phyloP scores from a whole-genome alignment of 2,329 filamentous ascomycete genomes.

The Penicillium sp. region DNA sequence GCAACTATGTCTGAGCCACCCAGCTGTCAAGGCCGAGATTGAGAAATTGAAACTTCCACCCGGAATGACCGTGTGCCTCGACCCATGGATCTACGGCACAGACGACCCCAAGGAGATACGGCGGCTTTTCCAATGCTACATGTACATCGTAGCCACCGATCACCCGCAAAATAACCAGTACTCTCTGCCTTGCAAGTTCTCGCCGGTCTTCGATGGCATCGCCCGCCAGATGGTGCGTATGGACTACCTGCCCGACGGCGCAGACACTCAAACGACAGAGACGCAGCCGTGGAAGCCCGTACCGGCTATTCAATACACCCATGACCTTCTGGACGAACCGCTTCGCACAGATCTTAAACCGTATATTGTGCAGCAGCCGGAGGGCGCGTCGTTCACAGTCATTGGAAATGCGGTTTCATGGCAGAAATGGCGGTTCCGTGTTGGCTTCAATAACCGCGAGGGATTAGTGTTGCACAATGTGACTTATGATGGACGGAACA shows the following conservation, averaged over 20 bases:
- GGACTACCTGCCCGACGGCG: conserved; percentile 65
- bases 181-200: conserved; percentile 37
- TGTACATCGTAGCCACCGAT: conserved; percentile 38
- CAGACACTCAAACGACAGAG: conserved; percentile 57
- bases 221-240: conserved; percentile 66
- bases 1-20: conserved; percentile 54
- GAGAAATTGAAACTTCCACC: conserved; percentile 58
- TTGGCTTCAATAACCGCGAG: conserved; percentile 63
- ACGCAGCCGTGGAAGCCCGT: conserved; percentile 58
- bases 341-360: conserved; percentile 65
- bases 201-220: conserved; percentile 54
- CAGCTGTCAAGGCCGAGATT: conserved; percentile 57
- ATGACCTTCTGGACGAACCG: conserved; percentile 64
- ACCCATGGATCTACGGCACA: conserved; percentile 68
- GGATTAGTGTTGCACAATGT: conserved; percentile 68
- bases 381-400: conserved; percentile 62
- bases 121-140: conserved; percentile 42
- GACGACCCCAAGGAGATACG: conserved; percentile 40
- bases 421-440: conserved; percentile 65
- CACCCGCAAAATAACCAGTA: conserved; percentile 41
- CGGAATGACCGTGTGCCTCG: conserved; percentile 56
- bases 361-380: conserved; percentile 62
- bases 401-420: conserved; percentile 58
- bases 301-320: conserved; percentile 52
- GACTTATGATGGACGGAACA: conserved; percentile 58